Conservation (phyloP, 345 rosid species). For the Anacardium occidentale region DNA sequence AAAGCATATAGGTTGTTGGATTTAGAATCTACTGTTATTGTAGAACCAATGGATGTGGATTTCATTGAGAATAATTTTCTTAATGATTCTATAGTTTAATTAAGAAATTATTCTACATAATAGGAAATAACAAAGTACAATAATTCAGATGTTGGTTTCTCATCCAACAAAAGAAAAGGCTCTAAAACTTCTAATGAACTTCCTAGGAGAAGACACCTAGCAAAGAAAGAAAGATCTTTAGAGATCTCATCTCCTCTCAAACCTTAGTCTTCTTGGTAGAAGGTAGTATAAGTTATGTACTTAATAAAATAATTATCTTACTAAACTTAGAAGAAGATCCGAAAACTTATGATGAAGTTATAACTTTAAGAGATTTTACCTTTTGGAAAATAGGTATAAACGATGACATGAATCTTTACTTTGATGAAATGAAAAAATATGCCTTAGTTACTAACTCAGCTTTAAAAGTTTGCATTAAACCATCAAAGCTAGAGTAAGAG, state of each 20-base stretch:
- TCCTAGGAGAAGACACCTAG: background rate
- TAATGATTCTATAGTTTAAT: no score
- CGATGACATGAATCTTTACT: background rate
- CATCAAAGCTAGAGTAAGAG: no score
- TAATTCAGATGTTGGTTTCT: no score
- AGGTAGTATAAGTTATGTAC: background rate
- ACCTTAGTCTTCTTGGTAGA: background rate
- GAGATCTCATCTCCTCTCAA: background rate
- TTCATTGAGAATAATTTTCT: background rate
- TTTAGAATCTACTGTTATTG: background rate
- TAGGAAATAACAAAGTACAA: no score
- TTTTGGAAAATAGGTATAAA: no score
- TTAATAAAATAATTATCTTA: background rate
- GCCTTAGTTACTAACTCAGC: no score
- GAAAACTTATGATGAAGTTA: background rate
- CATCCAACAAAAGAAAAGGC: no score
- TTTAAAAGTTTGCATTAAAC: no score
- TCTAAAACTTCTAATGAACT: background rate
- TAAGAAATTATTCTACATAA: no score
- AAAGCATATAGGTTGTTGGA: background rate
- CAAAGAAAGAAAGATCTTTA: background rate
- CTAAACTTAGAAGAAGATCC: slow-evolving; percentile 1
- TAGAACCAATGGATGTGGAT: background rate
- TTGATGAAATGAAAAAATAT: no score
- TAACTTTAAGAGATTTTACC: background rate